A percentile compares a stretch with the other conserved stretches of the same genome.
phyloP scores from a whole-genome alignment of 805 yeast genomes.

The Suhomyces sp. region DNA sequence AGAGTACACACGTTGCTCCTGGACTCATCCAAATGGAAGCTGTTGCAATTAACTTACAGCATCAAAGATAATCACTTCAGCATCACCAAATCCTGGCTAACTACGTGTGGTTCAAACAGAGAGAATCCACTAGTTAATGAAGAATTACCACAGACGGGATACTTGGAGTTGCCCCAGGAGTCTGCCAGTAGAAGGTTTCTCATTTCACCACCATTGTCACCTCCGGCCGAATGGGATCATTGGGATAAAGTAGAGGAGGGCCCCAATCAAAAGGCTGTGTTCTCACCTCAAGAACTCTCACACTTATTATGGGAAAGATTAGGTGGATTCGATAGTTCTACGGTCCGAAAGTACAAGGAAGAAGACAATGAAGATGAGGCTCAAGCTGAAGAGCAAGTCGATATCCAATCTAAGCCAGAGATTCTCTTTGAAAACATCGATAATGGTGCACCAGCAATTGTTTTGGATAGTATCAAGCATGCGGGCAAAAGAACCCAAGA shows the following conservation, averaged over 20 bases:
- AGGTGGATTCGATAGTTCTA: constrained; percentile 39
- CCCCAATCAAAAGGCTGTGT: constrained; percentile 35
- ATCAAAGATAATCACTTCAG: constrained; percentile 32
- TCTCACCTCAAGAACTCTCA: constrained; percentile 40
- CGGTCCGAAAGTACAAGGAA: constrained; percentile 29
- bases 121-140: no score
- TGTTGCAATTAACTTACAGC: constrained; percentile 28
- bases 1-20: constrained; percentile 18
- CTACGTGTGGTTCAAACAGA: no score
- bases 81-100: constrained; percentile 3
- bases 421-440: constrained; percentile 37
- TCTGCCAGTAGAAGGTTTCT: constrained; percentile 37
- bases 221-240: constrained; percentile 45
- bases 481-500: constrained; percentile 7
- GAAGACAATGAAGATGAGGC: constrained; percentile 12
- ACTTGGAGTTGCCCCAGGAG: constrained; percentile 42
- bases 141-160: constrained; percentile 18
- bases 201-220: constrained; percentile 46
- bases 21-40: constrained; percentile 14
- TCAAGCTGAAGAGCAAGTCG: constrained; percentile 10
- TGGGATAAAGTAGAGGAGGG: constrained; percentile 43
- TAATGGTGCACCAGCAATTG: constrained; percentile 42
- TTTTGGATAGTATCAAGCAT: constrained; percentile 31
- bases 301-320: constrained; percentile 45
- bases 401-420: constrained; percentile 32